Evolutionary conservation across 495 filamentous ascomycete species (phyloP).

Genomic region (Penicillium crystallinum): DNA sequence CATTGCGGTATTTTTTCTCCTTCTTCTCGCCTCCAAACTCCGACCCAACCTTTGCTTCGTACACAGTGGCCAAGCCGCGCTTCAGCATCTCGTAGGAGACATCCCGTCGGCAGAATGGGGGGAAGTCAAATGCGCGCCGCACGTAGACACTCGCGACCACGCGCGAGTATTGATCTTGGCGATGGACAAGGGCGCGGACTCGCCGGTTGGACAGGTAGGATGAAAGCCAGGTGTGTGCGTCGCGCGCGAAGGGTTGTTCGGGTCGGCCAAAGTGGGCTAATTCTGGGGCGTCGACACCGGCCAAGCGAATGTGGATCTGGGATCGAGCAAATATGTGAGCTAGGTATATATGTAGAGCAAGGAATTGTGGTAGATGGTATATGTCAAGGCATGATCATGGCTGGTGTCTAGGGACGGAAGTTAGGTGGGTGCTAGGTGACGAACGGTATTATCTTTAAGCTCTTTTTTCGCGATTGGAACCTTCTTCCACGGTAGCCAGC

Average conservation of each 20-base stretch:
- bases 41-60: constrained; percentile 80
- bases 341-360: background rate
- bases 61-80: constrained; percentile 78
- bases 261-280: constrained; percentile 84
- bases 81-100: constrained; percentile 87
- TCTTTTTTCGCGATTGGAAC: constrained; percentile 63
- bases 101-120: constrained; percentile 59
- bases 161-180: constrained; percentile 85
- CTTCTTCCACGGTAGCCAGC: constrained; percentile 71
- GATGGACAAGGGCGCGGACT: constrained; percentile 74
- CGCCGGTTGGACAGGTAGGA: constrained; percentile 65
- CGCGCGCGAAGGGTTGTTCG: constrained; percentile 74
- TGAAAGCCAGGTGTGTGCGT: constrained; percentile 75
- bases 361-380: background rate
- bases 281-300: constrained; percentile 91
- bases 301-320: constrained; percentile 76
- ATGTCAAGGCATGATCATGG: no score
- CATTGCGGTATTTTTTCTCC: constrained; percentile 61
- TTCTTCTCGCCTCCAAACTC: constrained; percentile 72
- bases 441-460: constrained; percentile 71
- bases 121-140: constrained; percentile 53
- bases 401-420: no score
- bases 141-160: constrained; percentile 83
- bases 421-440: constrained; percentile 21
- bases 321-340: background rate